Conservation (phyloP, 1,139 yeast species). For the Zygosaccharomyces pseudobailii region DNA sequence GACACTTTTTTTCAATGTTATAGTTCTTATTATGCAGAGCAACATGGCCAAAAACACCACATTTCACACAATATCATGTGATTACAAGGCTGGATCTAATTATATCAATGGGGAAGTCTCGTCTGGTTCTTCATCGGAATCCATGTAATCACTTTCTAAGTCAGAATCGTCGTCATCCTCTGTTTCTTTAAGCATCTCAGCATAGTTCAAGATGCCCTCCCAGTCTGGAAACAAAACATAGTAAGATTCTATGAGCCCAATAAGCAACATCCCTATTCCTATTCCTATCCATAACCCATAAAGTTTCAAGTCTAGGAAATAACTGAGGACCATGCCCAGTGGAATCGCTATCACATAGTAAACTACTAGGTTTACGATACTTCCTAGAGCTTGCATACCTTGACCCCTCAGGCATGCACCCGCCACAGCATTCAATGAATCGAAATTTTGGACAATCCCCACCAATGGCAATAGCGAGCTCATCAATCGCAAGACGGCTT, state of each 20-base stretch:
- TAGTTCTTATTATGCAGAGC: background rate
- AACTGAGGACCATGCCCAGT: constrained; percentile 59
- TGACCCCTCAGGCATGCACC: constrained; percentile 84
- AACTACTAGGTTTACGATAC: constrained; percentile 66
- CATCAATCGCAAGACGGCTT: constrained; percentile 50
- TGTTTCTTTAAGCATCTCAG: constrained; percentile 39
- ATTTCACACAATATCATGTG: background rate
- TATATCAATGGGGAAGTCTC: constrained; percentile 7
- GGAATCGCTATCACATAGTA: constrained; percentile 74
- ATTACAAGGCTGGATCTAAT: constrained; percentile 13
- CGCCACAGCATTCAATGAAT: constrained; percentile 76
- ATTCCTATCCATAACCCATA: constrained; percentile 88
- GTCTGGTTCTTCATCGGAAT: constrained; percentile 25
- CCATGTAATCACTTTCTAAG: constrained; percentile 22
- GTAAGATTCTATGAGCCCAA: constrained; percentile 58
- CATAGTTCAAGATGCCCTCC: constrained; percentile 45
- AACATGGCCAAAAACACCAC: background rate
- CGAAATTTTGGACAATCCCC: constrained; percentile 69
- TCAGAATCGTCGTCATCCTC: constrained; percentile 33
- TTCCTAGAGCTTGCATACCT: constrained; percentile 82
- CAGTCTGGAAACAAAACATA: constrained; percentile 51
- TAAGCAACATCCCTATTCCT: constrained; percentile 66
- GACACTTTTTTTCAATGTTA: background rate
- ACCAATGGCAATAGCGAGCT: constrained; percentile 65
- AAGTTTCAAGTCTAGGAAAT: constrained; percentile 47